phyloP scores from a whole-genome alignment of 2,329 filamentous ascomycete species.

The Claviceps digitariae region DNA sequence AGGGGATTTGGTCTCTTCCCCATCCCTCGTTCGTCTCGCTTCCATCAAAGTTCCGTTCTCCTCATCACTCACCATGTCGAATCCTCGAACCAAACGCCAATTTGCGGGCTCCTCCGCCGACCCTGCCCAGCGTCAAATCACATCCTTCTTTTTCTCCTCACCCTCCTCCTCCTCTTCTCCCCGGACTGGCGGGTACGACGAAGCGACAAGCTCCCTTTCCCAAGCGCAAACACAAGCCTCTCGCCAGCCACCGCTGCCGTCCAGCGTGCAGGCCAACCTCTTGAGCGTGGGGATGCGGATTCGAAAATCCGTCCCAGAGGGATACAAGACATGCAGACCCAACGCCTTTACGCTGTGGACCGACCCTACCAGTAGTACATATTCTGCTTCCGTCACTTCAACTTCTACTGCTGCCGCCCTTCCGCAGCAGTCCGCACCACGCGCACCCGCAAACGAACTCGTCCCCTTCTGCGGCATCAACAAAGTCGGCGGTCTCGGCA shows the following conservation, averaged over 20 bases:
- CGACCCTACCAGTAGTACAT: constrained; percentile 9
- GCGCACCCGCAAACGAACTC: constrained; percentile 42
- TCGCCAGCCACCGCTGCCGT: constrained; percentile 40
- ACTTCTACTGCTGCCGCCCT: background rate
- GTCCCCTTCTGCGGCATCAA: constrained; percentile 71
- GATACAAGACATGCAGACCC: constrained; percentile 62
- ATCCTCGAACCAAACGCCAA: constrained; percentile 43
- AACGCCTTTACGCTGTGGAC: constrained; percentile 39
- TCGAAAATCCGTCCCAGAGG: constrained; percentile 83
- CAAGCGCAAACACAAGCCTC: constrained; percentile 1
- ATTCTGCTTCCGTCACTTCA: background rate
- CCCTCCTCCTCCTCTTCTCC: constrained; percentile 10
- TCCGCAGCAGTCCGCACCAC: constrained; percentile 7
- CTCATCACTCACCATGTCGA: constrained; percentile 29
- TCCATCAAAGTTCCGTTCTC: background rate
- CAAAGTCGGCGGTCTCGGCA: constrained; percentile 55
- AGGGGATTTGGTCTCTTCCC: background rate
- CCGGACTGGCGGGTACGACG: constrained; percentile 11
- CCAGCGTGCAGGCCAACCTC: constrained; percentile 64
- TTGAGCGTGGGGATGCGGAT: constrained; percentile 88
- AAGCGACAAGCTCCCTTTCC: constrained; percentile 16
- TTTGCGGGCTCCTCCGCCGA: constrained; percentile 48
- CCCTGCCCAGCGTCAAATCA: constrained; percentile 47
- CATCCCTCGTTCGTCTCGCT: background rate
- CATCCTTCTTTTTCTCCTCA: constrained; percentile 40